phyloP scores from a whole-genome alignment of 495 filamentous ascomycete genomes.

The Xylaria grammica region DNA sequence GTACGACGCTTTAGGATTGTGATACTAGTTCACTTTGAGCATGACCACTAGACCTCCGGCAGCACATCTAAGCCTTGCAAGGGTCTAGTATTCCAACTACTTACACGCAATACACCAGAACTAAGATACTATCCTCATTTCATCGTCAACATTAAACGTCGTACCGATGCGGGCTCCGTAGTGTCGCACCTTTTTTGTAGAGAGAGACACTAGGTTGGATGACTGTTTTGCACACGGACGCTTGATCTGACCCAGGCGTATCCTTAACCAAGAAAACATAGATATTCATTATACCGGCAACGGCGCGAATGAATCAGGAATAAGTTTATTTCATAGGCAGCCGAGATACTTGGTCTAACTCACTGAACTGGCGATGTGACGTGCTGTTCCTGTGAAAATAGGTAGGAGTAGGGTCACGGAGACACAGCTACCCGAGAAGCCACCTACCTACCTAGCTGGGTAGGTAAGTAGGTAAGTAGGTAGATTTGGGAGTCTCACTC shows the following conservation, averaged over 20 bases:
- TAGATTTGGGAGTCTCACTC: slow-evolving; percentile 12
- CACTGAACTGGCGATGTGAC: neutral
- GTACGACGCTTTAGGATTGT: slow-evolving; percentile 35
- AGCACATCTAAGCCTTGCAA: neutral
- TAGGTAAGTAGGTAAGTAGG: neutral
- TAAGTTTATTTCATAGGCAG: too few species aligned
- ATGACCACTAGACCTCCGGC: neutral
- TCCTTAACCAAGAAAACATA: too few species aligned
- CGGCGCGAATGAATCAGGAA: too few species aligned
- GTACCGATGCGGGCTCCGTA: too few species aligned
- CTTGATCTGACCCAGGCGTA: too few species aligned
- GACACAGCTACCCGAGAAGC: neutral
- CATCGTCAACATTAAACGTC: too few species aligned
- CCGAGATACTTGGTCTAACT: neutral
- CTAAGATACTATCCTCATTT: neutral
- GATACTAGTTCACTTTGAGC: neutral
- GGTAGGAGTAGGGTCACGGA: neutral
- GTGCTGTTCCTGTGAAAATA: neutral
- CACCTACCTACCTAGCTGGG: neutral
- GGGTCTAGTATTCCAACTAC: neutral
- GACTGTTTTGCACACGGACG: too few species aligned
- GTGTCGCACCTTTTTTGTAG: too few species aligned
- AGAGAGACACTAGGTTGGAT: too few species aligned
- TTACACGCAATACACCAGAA: neutral
- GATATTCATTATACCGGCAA: too few species aligned